Conservation (phyloP, 2,329 filamentous ascomycete genomes). For the Botryotinia calthae region DNA sequence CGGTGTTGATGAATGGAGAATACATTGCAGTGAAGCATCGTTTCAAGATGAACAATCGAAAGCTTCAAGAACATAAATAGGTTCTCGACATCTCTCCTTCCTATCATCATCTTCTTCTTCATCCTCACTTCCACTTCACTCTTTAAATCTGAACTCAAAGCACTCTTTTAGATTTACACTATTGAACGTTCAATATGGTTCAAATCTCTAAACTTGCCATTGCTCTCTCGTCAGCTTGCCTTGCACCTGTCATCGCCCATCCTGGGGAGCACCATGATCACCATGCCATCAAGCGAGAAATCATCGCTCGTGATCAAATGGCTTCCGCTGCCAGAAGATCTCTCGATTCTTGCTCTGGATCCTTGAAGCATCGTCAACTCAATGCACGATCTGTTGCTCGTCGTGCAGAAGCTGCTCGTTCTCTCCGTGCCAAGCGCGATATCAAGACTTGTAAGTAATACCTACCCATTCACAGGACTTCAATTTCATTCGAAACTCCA, state of each 20-base stretch:
- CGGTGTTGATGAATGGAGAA: neutral
- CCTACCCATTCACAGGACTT: neutral
- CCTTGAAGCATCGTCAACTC: constrained; percentile 40
- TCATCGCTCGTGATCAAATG: constrained; percentile 16
- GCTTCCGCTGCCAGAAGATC: constrained; percentile 18
- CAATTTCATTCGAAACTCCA: neutral
- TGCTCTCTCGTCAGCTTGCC: constrained; percentile 3
- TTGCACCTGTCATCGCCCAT: constrained; percentile 13
- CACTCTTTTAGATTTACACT: neutral
- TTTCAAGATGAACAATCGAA: neutral
- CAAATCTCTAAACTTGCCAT: constrained; percentile 6
- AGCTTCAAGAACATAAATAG: constrained; percentile 5
- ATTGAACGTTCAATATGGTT: constrained; percentile 3
- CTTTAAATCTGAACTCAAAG: neutral
- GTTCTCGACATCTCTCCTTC: neutral
- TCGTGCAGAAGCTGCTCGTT: constrained; percentile 37
- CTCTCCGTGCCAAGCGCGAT: constrained; percentile 19
- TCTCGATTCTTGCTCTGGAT: constrained; percentile 40
- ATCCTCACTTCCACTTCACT: neutral
- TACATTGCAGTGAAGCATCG: neutral
- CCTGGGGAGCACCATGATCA: constrained; percentile 18
- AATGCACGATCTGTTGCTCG: constrained; percentile 38
- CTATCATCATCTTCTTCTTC: neutral
- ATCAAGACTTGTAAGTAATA: constrained; percentile 2
- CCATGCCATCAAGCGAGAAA: constrained; percentile 19